Base-by-base conservation (phyloP, 768 basidiomycete species). In the Pisolithus sp. region DNA sequence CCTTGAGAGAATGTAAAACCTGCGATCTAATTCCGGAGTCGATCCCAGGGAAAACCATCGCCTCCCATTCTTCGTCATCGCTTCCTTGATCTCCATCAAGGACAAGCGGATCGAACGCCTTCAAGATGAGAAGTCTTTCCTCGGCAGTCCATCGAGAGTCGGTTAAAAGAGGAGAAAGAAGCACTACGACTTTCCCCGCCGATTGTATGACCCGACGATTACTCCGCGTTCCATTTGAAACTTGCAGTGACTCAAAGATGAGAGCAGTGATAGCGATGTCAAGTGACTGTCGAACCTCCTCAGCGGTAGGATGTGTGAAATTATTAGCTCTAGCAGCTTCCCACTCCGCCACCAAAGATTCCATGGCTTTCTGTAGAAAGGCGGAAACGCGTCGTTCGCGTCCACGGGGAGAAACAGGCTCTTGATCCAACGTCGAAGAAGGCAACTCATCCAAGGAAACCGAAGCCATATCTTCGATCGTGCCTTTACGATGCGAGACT, bases 241-340 rank as follows among this genome's bases (percentile, higher is more conserved):
- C 61, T 7, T 93, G 75, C 1, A 80, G 58, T 3, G 80, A 77
- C 63, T 93, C 86, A 59, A 89, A 94, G 34, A 73, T 72, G 2
- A 96, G 67, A 3, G 83, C 78, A 2, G 73, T 70, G 7, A 90
- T 73, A 5, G 82, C 80, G 28, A 85, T 66, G 62, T 97, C 93
- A 49, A 96, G 59, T 4, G 79, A 73, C 28, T 76, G 74, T 20
- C 91, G 81, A 4, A 84, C 75, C 43, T 73, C 75, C 62, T 89
- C 89, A 0, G 79, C 80, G 7, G 78, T 80, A 21, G 76, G 73
- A 52, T 72, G 71, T 12, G 58, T 54, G 26, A 15, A 34, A 34
- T 57, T 57, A 7, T 51, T 60, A 13, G 70, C 69, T 20, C 66
- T 68, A 23, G 63, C 63, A 7, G 61, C 67, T 39, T 80, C 78